Conservation (phyloP, 192 early-diverging fungal genomes). For the Pilaira anomala region DNA sequence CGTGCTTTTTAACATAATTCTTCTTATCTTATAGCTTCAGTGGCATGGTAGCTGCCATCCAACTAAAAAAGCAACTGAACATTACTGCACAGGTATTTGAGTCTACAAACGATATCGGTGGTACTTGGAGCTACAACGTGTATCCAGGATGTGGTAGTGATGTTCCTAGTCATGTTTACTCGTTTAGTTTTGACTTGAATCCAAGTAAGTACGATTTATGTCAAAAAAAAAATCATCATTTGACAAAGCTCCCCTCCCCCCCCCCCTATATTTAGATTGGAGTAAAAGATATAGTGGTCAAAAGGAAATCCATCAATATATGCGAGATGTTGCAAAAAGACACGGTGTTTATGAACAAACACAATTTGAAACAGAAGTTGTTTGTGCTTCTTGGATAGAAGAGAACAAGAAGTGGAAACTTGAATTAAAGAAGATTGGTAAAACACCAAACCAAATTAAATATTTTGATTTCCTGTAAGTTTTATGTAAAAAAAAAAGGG, state of each 20-base stretch:
- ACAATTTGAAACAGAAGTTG: slow-evolving; percentile 37
- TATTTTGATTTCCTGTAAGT: slow-evolving; percentile 34
- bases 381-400: slow-evolving; percentile 34
- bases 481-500: neutral
- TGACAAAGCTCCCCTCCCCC: neutral
- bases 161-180: slow-evolving; percentile 40
- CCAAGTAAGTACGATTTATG: slow-evolving; percentile 28
- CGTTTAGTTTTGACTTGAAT: slow-evolving; percentile 38
- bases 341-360: slow-evolving; percentile 36
- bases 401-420: slow-evolving; percentile 38
- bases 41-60: slow-evolving; percentile 50
- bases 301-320: slow-evolving; percentile 40
- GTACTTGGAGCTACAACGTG: slow-evolving; percentile 48
- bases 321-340: slow-evolving; percentile 34
- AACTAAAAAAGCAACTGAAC: slow-evolving; percentile 44
- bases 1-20: neutral
- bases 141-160: slow-evolving; percentile 46
- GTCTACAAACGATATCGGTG: slow-evolving; percentile 43
- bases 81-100: slow-evolving; percentile 45
- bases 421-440: neutral
- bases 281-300: slow-evolving; percentile 27
- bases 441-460: neutral
- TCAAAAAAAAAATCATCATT: neutral
- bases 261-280: slow-evolving; percentile 29
- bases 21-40: slow-evolving; percentile 28